These are phyloP conservation scores for Russula olivacea DNA, from an alignment of 768 basidiomycete species.

Conservation along the genomic window DNA sequence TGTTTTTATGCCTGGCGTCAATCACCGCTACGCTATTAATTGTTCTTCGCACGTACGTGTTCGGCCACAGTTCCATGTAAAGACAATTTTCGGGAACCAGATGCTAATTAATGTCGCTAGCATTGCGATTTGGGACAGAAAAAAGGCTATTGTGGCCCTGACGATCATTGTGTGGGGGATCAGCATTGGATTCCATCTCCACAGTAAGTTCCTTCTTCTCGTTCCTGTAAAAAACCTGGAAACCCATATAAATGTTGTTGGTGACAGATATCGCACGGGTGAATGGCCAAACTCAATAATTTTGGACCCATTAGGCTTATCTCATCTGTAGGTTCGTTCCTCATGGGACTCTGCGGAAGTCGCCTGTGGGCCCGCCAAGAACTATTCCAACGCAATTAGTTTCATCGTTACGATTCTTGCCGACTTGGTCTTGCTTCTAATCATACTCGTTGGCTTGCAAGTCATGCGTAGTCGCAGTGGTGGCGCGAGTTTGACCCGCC, in stretches of 20 bases:
- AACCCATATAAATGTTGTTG: background rate
- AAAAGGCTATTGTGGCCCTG: background rate
- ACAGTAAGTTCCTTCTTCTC: background rate
- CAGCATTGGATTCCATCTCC: background rate
- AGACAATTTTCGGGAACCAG: background rate
- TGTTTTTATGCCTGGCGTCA: background rate
- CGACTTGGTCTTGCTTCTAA: background rate
- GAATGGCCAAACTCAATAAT: background rate
- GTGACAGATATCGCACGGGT: background rate
- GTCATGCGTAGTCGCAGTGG: background rate
- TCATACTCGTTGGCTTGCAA: slow-evolving; percentile 10
- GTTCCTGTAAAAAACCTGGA: background rate
- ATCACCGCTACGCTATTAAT: background rate
- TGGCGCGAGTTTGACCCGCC: background rate
- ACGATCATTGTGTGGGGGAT: background rate
- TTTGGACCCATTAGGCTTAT: background rate
- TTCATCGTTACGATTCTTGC: background rate
- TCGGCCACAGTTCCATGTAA: background rate
- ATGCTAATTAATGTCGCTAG: background rate
- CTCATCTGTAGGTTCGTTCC: background rate
- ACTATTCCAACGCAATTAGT: background rate
- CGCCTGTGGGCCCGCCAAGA: background rate
- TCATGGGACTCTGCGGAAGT: background rate
- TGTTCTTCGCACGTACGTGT: slow-evolving; percentile 9
- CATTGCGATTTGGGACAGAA: slow-evolving; percentile 3